Percentiles rank a stretch among this genome's conserved stretches.
phyloP scores from a whole-genome alignment of 208 protist species.

The Porcisia hertigi region DNA sequence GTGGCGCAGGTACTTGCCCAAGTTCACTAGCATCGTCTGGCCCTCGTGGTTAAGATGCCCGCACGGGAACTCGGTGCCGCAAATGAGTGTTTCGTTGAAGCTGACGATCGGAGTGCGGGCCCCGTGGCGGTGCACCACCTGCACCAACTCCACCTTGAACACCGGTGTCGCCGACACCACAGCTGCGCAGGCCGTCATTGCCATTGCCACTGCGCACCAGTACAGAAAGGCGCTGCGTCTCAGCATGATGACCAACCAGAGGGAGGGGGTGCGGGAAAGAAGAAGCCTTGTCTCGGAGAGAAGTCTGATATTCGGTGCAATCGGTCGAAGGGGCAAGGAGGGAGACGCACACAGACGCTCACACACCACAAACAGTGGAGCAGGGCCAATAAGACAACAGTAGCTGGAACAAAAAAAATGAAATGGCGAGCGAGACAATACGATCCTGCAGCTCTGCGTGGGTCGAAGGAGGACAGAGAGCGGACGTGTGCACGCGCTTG shows the following conservation, averaged over 20 bases:
- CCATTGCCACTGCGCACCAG: constrained; percentile 46
- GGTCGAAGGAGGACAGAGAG: background rate
- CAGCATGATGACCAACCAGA: constrained; percentile 1
- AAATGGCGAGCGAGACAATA: constrained; percentile 3
- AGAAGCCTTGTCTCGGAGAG: background rate
- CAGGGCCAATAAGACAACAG: background rate
- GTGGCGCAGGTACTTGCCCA: constrained; percentile 44
- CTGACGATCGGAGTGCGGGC: constrained; percentile 36
- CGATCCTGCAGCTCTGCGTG: background rate
- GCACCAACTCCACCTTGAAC: constrained; percentile 43
- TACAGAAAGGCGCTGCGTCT: constrained; percentile 1
- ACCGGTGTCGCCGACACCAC: constrained; percentile 16
- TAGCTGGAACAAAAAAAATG: background rate
- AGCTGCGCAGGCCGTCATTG: constrained; percentile 2
- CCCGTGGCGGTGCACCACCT: constrained; percentile 67
- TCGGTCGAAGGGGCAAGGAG: background rate
- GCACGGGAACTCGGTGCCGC: constrained; percentile 44
- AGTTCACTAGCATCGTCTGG: constrained; percentile 39
- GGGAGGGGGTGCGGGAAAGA: background rate
- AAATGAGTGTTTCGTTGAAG: constrained; percentile 47
- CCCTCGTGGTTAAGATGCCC: constrained; percentile 52
- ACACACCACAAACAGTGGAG: background rate
- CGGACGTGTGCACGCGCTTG: background rate
- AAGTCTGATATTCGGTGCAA: background rate
- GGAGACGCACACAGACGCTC: background rate